phyloP scores from a whole-genome alignment of 2,329 filamentous ascomycete species.

The Pestalotiopsis sp. region DNA sequence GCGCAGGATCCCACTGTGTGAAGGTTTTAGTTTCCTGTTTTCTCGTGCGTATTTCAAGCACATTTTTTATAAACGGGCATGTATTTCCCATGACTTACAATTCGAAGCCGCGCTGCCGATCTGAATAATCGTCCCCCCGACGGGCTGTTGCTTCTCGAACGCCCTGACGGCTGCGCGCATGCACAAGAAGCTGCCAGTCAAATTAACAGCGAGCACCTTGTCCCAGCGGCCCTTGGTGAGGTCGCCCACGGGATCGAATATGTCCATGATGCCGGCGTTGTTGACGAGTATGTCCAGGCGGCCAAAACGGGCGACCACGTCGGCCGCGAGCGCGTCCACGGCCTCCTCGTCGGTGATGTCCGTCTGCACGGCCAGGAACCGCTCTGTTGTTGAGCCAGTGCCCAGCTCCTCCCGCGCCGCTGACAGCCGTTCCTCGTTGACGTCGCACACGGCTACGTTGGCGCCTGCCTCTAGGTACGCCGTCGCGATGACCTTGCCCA shows the following conservation, averaged over 20 bases:
- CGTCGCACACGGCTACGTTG: constrained; percentile 33
- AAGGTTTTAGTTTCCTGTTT: background rate
- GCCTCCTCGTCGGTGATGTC: constrained; percentile 34
- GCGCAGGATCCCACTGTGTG: constrained; percentile 18
- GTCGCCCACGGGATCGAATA: constrained; percentile 53
- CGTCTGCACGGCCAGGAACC: constrained; percentile 25
- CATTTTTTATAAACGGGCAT: no score
- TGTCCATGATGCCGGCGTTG: constrained; percentile 60
- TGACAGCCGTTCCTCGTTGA: constrained; percentile 27
- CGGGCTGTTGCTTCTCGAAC: constrained; percentile 41
- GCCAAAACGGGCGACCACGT: constrained; percentile 33
- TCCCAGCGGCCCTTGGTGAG: constrained; percentile 51
- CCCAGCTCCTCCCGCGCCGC: constrained; percentile 26
- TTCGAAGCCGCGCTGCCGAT: constrained; percentile 21
- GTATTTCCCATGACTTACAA: background rate
- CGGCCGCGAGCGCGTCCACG: constrained; percentile 30
- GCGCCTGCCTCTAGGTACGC: constrained; percentile 30
- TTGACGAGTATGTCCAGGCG: constrained; percentile 61
- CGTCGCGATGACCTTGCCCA: constrained; percentile 32
- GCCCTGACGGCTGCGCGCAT: constrained; percentile 51
- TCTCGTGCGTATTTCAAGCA: no score
- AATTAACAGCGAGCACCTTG: constrained; percentile 55
- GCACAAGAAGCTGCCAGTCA: constrained; percentile 56
- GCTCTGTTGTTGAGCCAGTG: constrained; percentile 13
- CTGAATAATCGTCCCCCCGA: constrained; percentile 26